These are phyloP conservation scores for Bjerkandera adusta DNA, from an alignment of 1,284 basidiomycete genomes.

Conservation along the genomic window DNA sequence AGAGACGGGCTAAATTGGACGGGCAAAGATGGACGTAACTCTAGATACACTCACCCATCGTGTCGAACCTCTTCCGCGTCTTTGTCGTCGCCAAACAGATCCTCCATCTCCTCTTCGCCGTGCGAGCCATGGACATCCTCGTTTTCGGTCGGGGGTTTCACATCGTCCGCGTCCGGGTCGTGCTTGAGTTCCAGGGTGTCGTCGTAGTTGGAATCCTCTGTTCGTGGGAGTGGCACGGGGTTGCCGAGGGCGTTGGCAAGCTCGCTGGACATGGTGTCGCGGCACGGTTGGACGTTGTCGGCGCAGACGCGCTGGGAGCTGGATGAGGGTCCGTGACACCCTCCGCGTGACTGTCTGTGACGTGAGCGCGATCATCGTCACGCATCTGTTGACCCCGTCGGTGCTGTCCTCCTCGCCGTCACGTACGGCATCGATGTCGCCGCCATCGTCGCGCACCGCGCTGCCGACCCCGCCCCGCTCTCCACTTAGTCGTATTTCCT, in stretches of 20 bases:
- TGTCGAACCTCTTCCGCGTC: constrained; percentile 51
- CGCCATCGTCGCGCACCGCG: too few species aligned
- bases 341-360: too few species aligned
- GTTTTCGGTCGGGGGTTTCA: constrained; percentile 6
- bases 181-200: constrained; percentile 15
- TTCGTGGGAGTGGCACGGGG: constrained; percentile 3
- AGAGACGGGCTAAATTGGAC: constrained; percentile 8
- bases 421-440: too few species aligned
- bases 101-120: constrained; percentile 66
- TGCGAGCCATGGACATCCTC: constrained; percentile 12
- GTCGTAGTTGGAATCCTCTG: constrained; percentile 18
- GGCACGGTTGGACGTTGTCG: too few species aligned
- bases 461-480: too few species aligned
- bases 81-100: constrained; percentile 76
- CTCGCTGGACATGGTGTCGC: constrained; percentile 3
- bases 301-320: too few species aligned
- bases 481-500: too few species aligned
- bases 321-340: too few species aligned
- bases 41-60: constrained; percentile 21
- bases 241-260: neutral
- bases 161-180: constrained; percentile 12
- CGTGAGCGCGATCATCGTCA: too few species aligned
- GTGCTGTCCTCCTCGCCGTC: too few species aligned
- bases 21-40: too few species aligned
- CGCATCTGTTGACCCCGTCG: too few species aligned